A percentile compares a stretch with the other conserved stretches of the same genome.
Evolutionary conservation across 2,329 filamentous ascomycete species (phyloP).

Genomic region (Chrysoporthe austroafricana): DNA sequence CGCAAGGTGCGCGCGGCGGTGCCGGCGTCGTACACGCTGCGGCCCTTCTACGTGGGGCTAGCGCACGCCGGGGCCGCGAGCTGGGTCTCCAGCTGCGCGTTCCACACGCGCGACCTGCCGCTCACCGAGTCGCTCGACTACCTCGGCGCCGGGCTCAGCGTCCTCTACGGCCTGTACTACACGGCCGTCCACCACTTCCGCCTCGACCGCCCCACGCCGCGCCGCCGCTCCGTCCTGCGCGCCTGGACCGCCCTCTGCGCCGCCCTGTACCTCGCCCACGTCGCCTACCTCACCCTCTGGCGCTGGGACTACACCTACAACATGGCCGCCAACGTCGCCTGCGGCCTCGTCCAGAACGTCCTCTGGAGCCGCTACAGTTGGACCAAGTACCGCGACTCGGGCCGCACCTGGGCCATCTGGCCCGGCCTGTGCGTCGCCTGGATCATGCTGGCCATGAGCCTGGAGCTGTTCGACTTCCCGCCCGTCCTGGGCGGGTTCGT

Average conservation of each 20-base stretch:
- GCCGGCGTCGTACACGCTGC: conserved; percentile 73
- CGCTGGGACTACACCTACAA: conserved; percentile 97
- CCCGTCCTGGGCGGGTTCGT: conserved; percentile 74
- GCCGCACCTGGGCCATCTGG: conserved; percentile 81
- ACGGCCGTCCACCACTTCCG: conserved; percentile 81
- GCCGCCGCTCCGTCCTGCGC: conserved; percentile 58
- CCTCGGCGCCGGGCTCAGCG: conserved; percentile 86
- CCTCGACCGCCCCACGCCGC: conserved; percentile 63
- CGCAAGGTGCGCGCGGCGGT: conserved; percentile 70
- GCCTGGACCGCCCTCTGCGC: conserved; percentile 78
- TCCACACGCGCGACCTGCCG: conserved; percentile 86
- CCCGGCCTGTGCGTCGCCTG: conserved; percentile 90
- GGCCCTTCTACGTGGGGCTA: conserved; percentile 79
- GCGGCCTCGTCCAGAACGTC: conserved; percentile 78
- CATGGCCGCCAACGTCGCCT: conserved; percentile 89
- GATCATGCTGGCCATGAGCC: conserved; percentile 91
- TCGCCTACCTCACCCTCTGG: conserved; percentile 83
- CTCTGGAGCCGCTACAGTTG: conserved; percentile 88
- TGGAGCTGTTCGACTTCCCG: conserved; percentile 93
- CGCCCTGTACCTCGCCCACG: conserved; percentile 72
- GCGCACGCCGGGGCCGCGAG: conserved; percentile 80
- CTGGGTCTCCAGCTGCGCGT: conserved; percentile 89
- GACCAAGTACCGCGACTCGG: conserved; percentile 70
- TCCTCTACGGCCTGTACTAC: conserved; percentile 91
- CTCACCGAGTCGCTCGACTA: conserved; percentile 95